Evolutionary conservation across 75 land plant genomes (phyloP), one percentile per base, ranked within the genome.

Genomic region (Pinus tabuliformis): DNA sequence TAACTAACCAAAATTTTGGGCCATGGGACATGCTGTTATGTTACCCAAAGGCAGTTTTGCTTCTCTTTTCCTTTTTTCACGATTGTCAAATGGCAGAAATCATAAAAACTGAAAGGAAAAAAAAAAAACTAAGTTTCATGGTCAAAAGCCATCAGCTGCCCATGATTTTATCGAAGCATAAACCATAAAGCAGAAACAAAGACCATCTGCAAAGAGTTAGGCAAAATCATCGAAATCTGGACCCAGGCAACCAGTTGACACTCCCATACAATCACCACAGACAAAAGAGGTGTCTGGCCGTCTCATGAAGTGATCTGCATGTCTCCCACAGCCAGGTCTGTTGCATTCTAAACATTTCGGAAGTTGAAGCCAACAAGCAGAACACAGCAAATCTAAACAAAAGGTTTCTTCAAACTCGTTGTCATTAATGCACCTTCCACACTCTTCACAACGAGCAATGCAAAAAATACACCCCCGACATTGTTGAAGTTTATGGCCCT

Each of bases 381-480:
- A 73, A 62, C 98, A 95, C 59, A 91, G 57, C 71, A 76, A 68
- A 6, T 93, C 96, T 78, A 91, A 42, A 56, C 74, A 88, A 58
- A 93, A 95, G 26, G 92, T 95, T 73, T 93, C 96, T 76, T 88
- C 94, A 72, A 83, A 91, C 16, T 78, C 92, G 39, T 54, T 73
- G 56, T 88, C 90, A 70, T 88, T 78, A 13, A 93, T 80, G 73
- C 98, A 93, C 54, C 78, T 78, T 11, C 98, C 98, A 82, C 98
- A 93, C 59, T 82, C 85, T 49, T 73, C 82, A 64, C 98, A 95
- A 18, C 98, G 87, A 39, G 86, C 66, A 64, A 93, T 89, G 81
- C 98, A 95, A 36, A 85, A 56, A 33, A 82, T 84, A 75, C 98
- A 95, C 0, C 88, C 98, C 65, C 92, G 78, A 77, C 98, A 95